Percentiles rank a stretch among this genome's conserved stretches.
phyloP scores from a whole-genome alignment of 2,329 filamentous ascomycete species.

The Fusarium setosum region DNA sequence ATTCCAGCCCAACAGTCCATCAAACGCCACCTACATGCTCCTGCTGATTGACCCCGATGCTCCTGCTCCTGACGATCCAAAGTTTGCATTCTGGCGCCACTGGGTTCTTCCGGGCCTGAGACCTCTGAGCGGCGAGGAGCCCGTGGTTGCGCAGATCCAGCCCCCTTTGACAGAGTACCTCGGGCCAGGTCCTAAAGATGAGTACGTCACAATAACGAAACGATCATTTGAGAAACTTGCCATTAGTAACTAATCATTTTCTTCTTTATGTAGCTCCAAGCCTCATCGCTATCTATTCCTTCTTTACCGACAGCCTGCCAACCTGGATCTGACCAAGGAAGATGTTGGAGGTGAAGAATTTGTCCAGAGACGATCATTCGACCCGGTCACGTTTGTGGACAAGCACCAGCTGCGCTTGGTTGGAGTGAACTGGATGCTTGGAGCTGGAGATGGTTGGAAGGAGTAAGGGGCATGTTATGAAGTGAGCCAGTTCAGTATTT shows the following conservation, averaged over 20 bases:
- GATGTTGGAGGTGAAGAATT: slow-evolving; percentile 61
- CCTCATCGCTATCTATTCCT: slow-evolving; percentile 61
- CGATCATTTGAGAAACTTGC: too few relatives aligned
- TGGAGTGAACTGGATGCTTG: slow-evolving; percentile 58
- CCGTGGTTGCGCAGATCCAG: slow-evolving; percentile 44
- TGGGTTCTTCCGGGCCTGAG: slow-evolving; percentile 60
- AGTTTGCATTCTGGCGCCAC: slow-evolving; percentile 66
- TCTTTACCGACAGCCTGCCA: slow-evolving; percentile 54
- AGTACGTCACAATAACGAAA: too few relatives aligned
- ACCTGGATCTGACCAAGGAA: slow-evolving; percentile 49
- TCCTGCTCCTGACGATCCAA: slow-evolving; percentile 65
- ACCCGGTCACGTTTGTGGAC: slow-evolving; percentile 52
- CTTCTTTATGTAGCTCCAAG: slow-evolving; percentile 50
- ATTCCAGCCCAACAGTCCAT: slow-evolving; percentile 36
- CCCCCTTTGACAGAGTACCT: slow-evolving; percentile 55
- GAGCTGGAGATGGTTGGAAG: slow-evolving; percentile 57
- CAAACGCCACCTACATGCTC: slow-evolving; percentile 55
- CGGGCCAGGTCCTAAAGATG: slow-evolving; percentile 58
- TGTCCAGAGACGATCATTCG: slow-evolving; percentile 56
- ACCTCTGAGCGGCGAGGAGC: slow-evolving; percentile 40
- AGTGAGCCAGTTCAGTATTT: too few relatives aligned
- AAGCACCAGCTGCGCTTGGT: slow-evolving; percentile 53
- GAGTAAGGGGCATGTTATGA: slow-evolving; percentile 25
- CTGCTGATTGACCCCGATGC: slow-evolving; percentile 66
- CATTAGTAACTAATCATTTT: not conserved